These are phyloP conservation scores for Sorghum bicolor DNA, from an alignment of 176 grass and related monocot species.

Conservation along the genomic window DNA sequence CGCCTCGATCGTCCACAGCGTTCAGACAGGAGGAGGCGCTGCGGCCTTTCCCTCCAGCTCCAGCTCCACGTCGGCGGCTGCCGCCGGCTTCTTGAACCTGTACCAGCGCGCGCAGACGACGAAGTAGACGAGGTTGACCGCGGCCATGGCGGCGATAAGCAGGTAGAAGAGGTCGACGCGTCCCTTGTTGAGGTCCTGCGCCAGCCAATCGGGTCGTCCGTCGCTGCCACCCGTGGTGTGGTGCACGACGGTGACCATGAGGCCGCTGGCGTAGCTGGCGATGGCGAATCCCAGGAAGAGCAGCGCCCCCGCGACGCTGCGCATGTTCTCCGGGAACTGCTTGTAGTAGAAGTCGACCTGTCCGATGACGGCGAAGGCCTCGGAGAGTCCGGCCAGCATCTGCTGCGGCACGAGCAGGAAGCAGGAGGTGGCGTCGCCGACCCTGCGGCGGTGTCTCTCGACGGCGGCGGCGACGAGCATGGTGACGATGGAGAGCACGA, in stretches of 20 bases:
- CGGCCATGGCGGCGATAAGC: conserved; percentile 30
- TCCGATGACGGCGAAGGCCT: conserved; percentile 55
- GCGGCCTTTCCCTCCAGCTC: not conserved
- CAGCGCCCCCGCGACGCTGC: conserved; percentile 55
- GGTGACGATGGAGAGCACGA: conserved; percentile 32
- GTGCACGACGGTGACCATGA: conserved; percentile 53
- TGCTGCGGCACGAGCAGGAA: conserved; percentile 64
- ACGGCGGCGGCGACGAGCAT: conserved; percentile 44
- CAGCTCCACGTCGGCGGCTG: not conserved
- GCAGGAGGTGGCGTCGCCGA: conserved; percentile 29
- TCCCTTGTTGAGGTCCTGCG: conserved; percentile 44
- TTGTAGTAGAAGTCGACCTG: conserved; percentile 72
- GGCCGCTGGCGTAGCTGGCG: conserved; percentile 42
- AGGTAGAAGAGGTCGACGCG: conserved; percentile 72
- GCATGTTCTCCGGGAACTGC: conserved; percentile 80
- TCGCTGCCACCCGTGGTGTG: conserved; percentile 6
- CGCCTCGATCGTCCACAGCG: not conserved
- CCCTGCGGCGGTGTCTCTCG: conserved; percentile 33
- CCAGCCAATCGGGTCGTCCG: conserved; percentile 43
- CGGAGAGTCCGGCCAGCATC: conserved; percentile 41
- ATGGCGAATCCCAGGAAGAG: conserved; percentile 24
- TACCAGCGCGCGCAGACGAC: conserved; percentile 60
- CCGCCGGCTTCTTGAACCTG: conserved; percentile 41
- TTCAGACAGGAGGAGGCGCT: not conserved
- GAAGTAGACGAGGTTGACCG: conserved; percentile 52